Base-by-base conservation (phyloP, 495 filamentous ascomycete species). In the Tetracladium marchalianum region DNA sequence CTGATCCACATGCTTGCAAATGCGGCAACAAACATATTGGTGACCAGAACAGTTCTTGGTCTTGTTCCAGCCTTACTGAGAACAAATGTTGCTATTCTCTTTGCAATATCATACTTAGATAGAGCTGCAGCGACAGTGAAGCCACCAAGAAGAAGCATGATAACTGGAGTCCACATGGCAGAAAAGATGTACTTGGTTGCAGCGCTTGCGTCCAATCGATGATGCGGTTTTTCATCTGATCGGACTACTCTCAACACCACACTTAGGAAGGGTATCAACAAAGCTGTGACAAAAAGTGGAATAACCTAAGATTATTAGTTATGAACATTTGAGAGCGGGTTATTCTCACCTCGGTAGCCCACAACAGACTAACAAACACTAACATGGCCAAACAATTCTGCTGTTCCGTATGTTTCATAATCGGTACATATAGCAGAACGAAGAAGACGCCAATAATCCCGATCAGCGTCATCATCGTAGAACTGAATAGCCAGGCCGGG, bases 1-100 rank as follows among this genome's bases (percentile, higher is more conserved):
- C 85, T 93, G 58, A 99, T 96, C 77, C 93, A 90, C 92, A 99
- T 99, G 54, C 87, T 95, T 32, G 90, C 77, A 59, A 97, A 90
- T 66, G 90, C 90, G 50, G 92, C 92, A 37, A 99, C 92, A 55
- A 95, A 94, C 92, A 99, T 99, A 64, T 89, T 95, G 19, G 90
- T 89, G 18, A 99, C 57, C 11, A 99, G 75, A 15, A 99, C 89
- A 13, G 84, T 85, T 39, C 82, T 72, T 5, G 93, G 90, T 55
- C 78, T 80, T 9, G 92, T 94, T 9, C 92, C 92, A 31, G 92
- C 92, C 66, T 95, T 96, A 70, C 86, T 90, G 32, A 99, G 76
- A n/a, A 97, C 87, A 56, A 96, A 86, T 10, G 90, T 95, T 7
- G 92, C 93, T 72, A 97, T 89, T 57, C 90, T 80, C 60, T 95